phyloP scores from a whole-genome alignment of 2,329 filamentous ascomycete species.

The Colletotrichum ledebouriae region DNA sequence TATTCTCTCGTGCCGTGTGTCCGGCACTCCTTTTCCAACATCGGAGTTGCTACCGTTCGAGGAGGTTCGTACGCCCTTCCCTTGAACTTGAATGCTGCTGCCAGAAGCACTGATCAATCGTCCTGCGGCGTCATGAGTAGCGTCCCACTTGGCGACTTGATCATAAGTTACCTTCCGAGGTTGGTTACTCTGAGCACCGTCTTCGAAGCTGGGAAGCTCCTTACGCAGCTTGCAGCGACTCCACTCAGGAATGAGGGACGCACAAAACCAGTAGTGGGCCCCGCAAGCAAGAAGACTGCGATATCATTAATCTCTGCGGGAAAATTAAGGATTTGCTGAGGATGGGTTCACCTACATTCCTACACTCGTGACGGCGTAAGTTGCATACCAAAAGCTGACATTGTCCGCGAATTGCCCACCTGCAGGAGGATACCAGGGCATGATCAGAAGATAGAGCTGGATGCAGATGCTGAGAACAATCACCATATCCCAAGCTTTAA shows the following conservation, averaged over 20 bases:
- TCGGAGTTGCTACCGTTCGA: conserved; percentile 18
- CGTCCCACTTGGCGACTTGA: conserved; percentile 69
- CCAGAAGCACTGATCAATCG: conserved; percentile 15
- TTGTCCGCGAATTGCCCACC: conserved; percentile 71
- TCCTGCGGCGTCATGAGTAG: conserved; percentile 65
- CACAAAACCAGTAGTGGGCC: conserved; percentile 71
- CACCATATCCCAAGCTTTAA: conserved; percentile 70
- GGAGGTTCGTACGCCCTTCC: conserved; percentile 1
- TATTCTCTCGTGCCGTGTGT: neutral
- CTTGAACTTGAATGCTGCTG: neutral
- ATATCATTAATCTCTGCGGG: neutral
- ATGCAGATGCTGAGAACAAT: conserved; percentile 72
- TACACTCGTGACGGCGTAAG: conserved; percentile 75
- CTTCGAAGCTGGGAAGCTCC: conserved; percentile 57
- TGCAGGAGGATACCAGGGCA: conserved; percentile 79
- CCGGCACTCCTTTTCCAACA: neutral
- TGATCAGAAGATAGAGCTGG: conserved; percentile 73
- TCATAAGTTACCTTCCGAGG: conserved; percentile 66
- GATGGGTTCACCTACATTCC: conserved; percentile 63
- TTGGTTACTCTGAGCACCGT: conserved; percentile 57
- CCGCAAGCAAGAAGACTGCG: conserved; percentile 65
- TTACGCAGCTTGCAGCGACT: conserved; percentile 67
- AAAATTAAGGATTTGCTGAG: neutral
- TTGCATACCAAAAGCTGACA: conserved; percentile 81
- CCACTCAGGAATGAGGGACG: conserved; percentile 65